phyloP scores from a whole-genome alignment of 805 yeast genomes.

The Metschnikowia corniflorae region DNA sequence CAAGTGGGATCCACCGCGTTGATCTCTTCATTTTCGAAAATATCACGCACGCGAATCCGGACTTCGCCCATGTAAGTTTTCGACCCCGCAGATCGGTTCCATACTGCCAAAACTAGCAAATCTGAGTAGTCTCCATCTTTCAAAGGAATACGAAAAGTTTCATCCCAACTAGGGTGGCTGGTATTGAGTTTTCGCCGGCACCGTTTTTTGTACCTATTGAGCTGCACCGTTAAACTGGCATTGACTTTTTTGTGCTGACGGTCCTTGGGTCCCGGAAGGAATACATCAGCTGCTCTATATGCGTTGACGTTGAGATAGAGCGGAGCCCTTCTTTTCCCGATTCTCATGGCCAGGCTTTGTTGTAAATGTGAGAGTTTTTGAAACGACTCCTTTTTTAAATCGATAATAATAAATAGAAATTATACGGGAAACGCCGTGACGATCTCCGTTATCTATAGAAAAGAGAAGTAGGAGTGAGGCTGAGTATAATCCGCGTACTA shows the following conservation, averaged over 20 bases:
- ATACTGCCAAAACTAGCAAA: slow-evolving; percentile 31
- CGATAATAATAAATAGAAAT: no score
- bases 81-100: slow-evolving; percentile 39
- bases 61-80: slow-evolving; percentile 41
- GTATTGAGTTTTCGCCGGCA: slow-evolving; percentile 33
- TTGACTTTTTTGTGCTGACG: slow-evolving; percentile 23
- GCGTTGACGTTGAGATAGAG: slow-evolving; percentile 33
- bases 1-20: slow-evolving; percentile 36
- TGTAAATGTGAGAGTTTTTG: no score
- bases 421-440: no score
- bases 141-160: slow-evolving; percentile 30
- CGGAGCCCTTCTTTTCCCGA: slow-evolving; percentile 11
- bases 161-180: slow-evolving; percentile 41
- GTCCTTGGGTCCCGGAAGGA: slow-evolving; percentile 17
- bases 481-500: no score
- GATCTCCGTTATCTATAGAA: no score
- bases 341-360: no score
- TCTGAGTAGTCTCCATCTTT: slow-evolving; percentile 26
- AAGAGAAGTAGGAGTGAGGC: no score
- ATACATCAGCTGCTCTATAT: slow-evolving; percentile 38
- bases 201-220: slow-evolving; percentile 28
- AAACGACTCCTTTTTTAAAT: no score
- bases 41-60: slow-evolving; percentile 27
- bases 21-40: slow-evolving; percentile 21
- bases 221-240: slow-evolving; percentile 35